A percentile compares a stretch with the other conserved stretches of the same genome.
Conservation (phyloP, 164 flowering plant genomes). For the Magnolia sinica region DNA sequence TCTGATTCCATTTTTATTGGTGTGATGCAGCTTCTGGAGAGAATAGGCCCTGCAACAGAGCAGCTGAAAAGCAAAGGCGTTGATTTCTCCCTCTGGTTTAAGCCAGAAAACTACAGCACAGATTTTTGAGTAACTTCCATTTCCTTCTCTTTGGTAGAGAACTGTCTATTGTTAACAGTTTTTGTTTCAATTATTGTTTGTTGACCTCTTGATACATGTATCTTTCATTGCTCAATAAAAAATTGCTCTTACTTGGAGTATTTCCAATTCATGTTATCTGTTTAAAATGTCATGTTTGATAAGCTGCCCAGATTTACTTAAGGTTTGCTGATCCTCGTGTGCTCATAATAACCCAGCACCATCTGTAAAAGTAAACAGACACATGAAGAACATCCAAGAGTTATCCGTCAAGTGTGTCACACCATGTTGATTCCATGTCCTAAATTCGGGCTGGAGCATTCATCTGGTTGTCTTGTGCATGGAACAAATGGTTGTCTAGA, state of each 20-base stretch:
- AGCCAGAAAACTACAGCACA: constrained; percentile 75
- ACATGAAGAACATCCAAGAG: no score
- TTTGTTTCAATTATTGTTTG: background rate
- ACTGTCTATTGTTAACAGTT: background rate
- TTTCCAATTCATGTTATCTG: background rate
- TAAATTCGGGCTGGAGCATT: no score
- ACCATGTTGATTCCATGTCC: no score
- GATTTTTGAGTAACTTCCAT: constrained; percentile 41
- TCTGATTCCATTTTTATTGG: background rate
- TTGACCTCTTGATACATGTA: background rate
- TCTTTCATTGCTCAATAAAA: constrained; percentile 3
- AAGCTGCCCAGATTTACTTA: background rate
- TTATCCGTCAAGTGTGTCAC: no score
- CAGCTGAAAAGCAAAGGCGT: constrained; percentile 67
- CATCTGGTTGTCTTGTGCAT: no score
- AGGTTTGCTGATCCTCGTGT: background rate
- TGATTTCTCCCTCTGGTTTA: constrained; percentile 83
- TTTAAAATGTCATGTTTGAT: background rate
- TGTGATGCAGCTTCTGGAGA: constrained; percentile 69
- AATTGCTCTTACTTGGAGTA: background rate
- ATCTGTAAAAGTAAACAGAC: no score
- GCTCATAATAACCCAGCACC: background rate
- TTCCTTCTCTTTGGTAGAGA: background rate
- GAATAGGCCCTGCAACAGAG: constrained; percentile 80
- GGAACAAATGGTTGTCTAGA: no score